These are phyloP conservation scores for Phytophthora fragariaefolia DNA, from an alignment of 352 stramenopile species.

Conservation along the genomic window DNA sequence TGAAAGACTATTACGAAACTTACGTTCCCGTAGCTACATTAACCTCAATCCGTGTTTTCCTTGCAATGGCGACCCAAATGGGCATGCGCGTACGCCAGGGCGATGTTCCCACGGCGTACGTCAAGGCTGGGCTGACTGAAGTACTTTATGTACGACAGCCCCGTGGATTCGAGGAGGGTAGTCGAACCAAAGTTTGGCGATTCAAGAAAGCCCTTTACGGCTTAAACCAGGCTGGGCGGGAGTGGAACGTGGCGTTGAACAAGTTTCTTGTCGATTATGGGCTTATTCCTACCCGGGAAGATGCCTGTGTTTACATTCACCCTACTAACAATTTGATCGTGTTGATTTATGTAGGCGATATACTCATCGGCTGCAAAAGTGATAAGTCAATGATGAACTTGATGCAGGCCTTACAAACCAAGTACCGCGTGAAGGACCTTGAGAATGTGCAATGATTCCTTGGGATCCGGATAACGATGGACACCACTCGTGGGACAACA, in stretches of 20 bases:
- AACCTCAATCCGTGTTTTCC: slow-evolving; percentile 20
- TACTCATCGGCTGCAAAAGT: slow-evolving; percentile 14
- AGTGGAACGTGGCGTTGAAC: slow-evolving; percentile 3
- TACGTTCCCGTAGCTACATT: slow-evolving; percentile 15
- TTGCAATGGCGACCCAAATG: background rate
- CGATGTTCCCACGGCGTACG: slow-evolving; percentile 20
- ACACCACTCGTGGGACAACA: too few species aligned
- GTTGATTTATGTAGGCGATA: slow-evolving; percentile 19
- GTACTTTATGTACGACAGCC: slow-evolving; percentile 12
- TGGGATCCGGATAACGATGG: too few species aligned
- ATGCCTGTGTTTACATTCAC: slow-evolving; percentile 15
- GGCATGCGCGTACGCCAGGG: slow-evolving; percentile 11
- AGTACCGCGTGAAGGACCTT: slow-evolving; percentile 10
- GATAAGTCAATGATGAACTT: background rate
- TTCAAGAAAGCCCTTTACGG: slow-evolving; percentile 22
- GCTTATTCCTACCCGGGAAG: background rate
- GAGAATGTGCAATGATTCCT: slow-evolving; percentile 2
- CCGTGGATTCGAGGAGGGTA: slow-evolving; percentile 14
- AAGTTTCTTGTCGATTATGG: slow-evolving; percentile 1
- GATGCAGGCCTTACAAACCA: background rate
- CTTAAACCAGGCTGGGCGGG: slow-evolving; percentile 20
- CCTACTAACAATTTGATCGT: slow-evolving; percentile 1
- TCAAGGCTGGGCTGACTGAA: slow-evolving; percentile 12
- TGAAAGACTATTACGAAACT: slow-evolving; percentile 23
- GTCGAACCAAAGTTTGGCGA: slow-evolving; percentile 9